A percentile compares a stretch with the other conserved stretches of the same genome.
Evolutionary conservation across 169 alveolate species (phyloP).

Genomic region (Cyclospora cayetanensis): DNA sequence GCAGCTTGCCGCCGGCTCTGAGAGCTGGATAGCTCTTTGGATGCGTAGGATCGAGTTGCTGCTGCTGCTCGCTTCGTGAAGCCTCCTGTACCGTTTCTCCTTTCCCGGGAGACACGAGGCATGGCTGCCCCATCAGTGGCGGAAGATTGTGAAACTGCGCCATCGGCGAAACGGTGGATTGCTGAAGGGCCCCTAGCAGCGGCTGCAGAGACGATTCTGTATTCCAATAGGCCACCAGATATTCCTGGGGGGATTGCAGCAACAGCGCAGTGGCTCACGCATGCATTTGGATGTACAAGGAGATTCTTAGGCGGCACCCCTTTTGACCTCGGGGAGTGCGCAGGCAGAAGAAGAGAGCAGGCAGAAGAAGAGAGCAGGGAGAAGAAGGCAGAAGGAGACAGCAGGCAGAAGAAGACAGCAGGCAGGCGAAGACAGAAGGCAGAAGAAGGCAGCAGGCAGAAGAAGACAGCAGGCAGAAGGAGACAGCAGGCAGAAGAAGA

Average conservation of each 20-base stretch:
- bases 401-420: not conserved
- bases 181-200: not conserved
- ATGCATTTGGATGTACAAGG: not conserved
- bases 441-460: no score
- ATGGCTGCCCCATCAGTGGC: constrained; percentile 3
- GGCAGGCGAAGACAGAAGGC: no score
- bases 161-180: not conserved
- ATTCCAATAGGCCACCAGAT: not conserved
- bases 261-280: not conserved
- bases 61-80: not conserved
- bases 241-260: not conserved
- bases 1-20: constrained; percentile 4
- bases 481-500: no score
- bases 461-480: no score
- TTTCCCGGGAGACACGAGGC: not conserved
- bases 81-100: not conserved
- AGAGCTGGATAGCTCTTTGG: not conserved
- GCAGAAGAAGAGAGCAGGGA: no score
- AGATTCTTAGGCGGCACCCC: not conserved
- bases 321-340: no score
- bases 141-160: not conserved
- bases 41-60: not conserved
- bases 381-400: no score
- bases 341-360: no score
- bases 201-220: not conserved